These are phyloP conservation scores for Thamnidium elegans DNA, from an alignment of 192 early-diverging fungal genomes.

Conservation along the genomic window DNA sequence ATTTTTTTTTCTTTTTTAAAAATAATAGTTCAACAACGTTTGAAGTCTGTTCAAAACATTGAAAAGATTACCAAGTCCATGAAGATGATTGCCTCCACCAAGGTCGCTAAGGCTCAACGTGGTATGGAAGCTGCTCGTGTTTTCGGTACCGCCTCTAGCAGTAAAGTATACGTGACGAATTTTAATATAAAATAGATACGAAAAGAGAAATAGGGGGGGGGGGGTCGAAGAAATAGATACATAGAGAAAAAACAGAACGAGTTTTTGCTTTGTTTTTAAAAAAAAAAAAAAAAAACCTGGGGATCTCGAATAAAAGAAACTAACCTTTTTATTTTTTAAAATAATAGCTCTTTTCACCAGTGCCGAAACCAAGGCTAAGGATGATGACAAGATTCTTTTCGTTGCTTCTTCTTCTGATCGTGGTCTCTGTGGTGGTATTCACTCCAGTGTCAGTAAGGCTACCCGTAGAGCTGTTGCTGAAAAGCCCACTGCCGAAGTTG, in stretches of 20 bases:
- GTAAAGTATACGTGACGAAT: constrained; percentile 41
- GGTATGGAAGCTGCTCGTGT: constrained; percentile 84
- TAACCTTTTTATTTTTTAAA: background rate
- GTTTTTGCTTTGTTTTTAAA: background rate
- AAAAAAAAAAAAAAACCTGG: background rate
- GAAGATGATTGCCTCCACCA: constrained; percentile 99
- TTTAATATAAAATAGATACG: background rate
- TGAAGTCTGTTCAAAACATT: constrained; percentile 97
- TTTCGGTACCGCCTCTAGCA: constrained; percentile 62
- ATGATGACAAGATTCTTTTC: constrained; percentile 64
- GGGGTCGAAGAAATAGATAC: background rate
- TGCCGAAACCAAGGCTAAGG: constrained; percentile 70
- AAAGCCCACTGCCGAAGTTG: constrained; percentile 55
- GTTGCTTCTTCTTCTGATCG: constrained; percentile 91
- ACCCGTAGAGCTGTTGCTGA: constrained; percentile 64
- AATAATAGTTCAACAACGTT: constrained; percentile 78
- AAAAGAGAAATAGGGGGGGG: background rate
- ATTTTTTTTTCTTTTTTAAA: background rate
- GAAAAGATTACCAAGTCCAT: constrained; percentile 99
- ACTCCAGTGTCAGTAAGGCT: constrained; percentile 87
- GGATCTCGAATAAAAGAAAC: background rate
- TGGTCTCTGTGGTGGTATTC: constrained; percentile 99
- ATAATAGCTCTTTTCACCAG: constrained; percentile 65
- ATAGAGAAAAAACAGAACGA: background rate
- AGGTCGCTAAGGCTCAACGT: constrained; percentile 88